A percentile compares a stretch with the other conserved stretches of the same genome.
phyloP scores from a whole-genome alignment of 805 yeast species.

The Kazachstania kunashirensis region DNA sequence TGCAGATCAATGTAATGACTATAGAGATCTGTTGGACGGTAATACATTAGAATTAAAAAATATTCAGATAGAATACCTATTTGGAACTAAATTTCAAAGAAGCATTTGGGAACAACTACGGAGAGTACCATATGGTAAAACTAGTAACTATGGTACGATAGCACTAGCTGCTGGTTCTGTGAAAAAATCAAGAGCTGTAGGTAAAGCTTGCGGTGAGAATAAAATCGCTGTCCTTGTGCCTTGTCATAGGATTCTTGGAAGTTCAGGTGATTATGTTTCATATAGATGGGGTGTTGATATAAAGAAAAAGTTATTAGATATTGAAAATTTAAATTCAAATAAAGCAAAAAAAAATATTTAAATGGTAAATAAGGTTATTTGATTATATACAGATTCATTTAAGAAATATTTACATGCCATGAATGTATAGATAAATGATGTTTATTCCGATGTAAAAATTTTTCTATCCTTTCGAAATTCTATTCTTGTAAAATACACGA shows the following conservation, averaged over 20 bases:
- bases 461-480: no score
- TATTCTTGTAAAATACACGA: no score
- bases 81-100: conserved; percentile 34
- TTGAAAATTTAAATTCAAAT: background rate
- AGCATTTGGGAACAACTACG: conserved; percentile 32
- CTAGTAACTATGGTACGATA: conserved; percentile 28
- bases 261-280: conserved; percentile 29
- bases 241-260: conserved; percentile 35
- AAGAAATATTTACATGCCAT: background rate
- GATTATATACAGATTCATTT: background rate
- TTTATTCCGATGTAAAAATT: no score
- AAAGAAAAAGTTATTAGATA: conserved; percentile 23
- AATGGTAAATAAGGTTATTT: background rate
- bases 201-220: conserved; percentile 35
- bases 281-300: conserved; percentile 33
- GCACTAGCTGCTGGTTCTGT: conserved; percentile 27
- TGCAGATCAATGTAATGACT: background rate
- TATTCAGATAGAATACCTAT: conserved; percentile 22
- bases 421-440: conserved; percentile 1
- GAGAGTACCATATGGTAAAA: conserved; percentile 25
- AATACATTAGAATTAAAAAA: background rate
- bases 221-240: conserved; percentile 34
- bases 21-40: background rate
- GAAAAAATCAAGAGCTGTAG: conserved; percentile 32
- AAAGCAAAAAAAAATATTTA: background rate